Conservation (phyloP, 2,329 filamentous ascomycete genomes). For the Cladosporium cucumerinum region DNA sequence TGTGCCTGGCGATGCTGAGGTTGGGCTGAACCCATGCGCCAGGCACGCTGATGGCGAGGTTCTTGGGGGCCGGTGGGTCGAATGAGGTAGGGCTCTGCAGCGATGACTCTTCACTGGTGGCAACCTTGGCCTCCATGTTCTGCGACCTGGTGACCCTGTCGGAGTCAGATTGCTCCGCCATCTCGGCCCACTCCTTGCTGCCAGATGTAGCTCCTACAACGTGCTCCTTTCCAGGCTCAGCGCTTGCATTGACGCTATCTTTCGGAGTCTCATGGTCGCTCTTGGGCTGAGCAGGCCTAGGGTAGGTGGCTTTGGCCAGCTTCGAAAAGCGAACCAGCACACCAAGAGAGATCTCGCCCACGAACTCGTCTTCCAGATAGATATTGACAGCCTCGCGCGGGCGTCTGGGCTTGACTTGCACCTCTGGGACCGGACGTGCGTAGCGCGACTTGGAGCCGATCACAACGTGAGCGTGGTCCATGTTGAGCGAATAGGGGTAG, state of each 20-base stretch:
- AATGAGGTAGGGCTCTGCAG: neutral
- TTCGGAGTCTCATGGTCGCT: neutral
- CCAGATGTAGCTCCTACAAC: neutral
- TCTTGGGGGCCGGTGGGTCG: neutral
- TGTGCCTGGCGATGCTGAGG: constrained; percentile 11
- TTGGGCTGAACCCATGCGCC: constrained; percentile 16
- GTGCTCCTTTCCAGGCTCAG: neutral
- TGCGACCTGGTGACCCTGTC: neutral
- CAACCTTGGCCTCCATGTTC: neutral
- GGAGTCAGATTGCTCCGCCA: neutral
- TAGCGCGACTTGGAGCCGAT: constrained; percentile 14
- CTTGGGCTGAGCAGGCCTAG: neutral
- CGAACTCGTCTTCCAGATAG: constrained; percentile 16
- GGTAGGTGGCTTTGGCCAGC: constrained; percentile 17
- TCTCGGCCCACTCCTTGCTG: constrained; percentile 14
- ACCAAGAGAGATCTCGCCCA: constrained; percentile 15
- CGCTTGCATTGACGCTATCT: neutral
- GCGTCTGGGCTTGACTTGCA: neutral
- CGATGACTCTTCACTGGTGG: neutral
- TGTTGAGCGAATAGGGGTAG: neutral
- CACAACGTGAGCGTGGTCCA: neutral
- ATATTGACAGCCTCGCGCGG: constrained; percentile 19
- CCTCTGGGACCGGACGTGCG: neutral
- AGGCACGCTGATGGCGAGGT: constrained; percentile 16
- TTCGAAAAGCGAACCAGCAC: constrained; percentile 21